These are phyloP conservation scores for Adansonia rubrostipa DNA, from an alignment of 441 rosid genomes.

Conservation along the genomic window DNA sequence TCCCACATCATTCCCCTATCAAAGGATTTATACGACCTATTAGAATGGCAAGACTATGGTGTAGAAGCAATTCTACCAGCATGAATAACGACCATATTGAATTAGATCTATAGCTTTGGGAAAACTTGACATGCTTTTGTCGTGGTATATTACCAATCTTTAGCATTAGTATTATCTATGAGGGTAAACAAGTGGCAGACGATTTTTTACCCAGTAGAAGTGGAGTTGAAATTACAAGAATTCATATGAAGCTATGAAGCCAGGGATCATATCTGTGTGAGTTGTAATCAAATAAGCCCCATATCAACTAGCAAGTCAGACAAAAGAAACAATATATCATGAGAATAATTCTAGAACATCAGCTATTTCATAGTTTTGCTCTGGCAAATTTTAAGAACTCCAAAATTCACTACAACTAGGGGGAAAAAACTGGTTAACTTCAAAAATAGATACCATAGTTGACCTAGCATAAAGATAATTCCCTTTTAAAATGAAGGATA, in stretches of 20 bases:
- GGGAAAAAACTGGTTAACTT: neutral
- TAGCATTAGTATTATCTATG: neutral
- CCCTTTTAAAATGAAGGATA: neutral
- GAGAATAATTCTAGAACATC: conserved; percentile 4
- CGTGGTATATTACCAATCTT: neutral
- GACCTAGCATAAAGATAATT: neutral
- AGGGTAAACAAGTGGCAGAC: neutral
- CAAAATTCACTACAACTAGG: neutral
- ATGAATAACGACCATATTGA: neutral
- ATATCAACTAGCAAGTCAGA: neutral
- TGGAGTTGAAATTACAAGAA: neutral
- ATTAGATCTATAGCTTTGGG: neutral
- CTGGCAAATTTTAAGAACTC: neutral
- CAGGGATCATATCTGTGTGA: neutral
- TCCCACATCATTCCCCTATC: conserved; percentile 90
- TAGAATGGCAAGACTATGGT: conserved; percentile 8
- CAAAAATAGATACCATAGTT: neutral
- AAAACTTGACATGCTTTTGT: neutral
- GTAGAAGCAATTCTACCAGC: neutral
- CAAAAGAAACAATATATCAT: neutral
- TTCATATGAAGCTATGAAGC: neutral
- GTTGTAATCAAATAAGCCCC: neutral
- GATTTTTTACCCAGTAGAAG: neutral
- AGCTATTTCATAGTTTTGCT: neutral
- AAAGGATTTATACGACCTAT: neutral